Base-by-base conservation (phyloP, 139 green algal genomes). In the Pleodorina starrii region DNA sequence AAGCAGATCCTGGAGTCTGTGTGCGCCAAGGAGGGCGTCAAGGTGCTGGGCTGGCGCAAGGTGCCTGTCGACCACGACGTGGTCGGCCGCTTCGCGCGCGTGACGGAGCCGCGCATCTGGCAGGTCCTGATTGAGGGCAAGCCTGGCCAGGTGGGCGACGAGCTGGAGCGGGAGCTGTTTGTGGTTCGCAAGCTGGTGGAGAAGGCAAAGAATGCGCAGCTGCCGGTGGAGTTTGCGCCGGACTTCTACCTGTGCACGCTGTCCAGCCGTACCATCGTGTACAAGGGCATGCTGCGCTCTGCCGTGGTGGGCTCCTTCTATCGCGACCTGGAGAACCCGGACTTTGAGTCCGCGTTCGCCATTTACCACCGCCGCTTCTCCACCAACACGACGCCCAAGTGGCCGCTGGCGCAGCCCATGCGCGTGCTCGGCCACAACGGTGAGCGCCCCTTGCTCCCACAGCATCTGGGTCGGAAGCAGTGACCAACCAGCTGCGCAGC, bases 331-430 rank as follows among this genome's bases (percentile, higher is more conserved):
- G 89, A 93, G 44, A 95, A 99, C 92, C 42, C 92, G 27, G 92
- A 93, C 78, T 99, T 94, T 92, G 91, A 92, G 81, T 97, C 96
- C 0, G 59, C 93, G 42, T 99, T 99, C 91, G 97, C 97, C 85
- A 99, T 99, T 91, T 99, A 99, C 93, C 98, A 99, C 91, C 94
- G 98, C 77, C 98, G 98, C 83, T 99, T 98, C 97, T 99, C 96
- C 91, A 99, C 98, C 89, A 99, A 99, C 96, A 99, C 98, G 74
- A 98, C 92, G 51, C 98, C 98, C 66, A 98, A 98, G 93, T 99
- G 98, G 98, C 98, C 97, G 9, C 96, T 99, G 77, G 98, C 98
- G 35, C 98, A 99, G 97, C 98, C 98, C 75, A 99, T 99, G 95
- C 95, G 98, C 48, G 93, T 99, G 74, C 95, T 99, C 48, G 98